Conservation (phyloP, 768 basidiomycete species). For the Mycena olivaceomarginata region DNA sequence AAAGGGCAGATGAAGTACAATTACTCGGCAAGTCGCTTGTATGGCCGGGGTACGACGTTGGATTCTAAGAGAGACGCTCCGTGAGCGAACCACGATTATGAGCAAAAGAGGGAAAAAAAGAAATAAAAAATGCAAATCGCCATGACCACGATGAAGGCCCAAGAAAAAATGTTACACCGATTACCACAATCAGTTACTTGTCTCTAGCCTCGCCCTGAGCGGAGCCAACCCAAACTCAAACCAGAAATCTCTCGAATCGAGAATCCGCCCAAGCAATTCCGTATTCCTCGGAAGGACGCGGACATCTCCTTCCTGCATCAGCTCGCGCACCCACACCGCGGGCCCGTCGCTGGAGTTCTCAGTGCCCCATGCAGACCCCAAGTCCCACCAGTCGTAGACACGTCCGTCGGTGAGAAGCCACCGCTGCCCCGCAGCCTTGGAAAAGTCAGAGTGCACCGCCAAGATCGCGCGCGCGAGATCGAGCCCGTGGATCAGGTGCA, state of each 20-base stretch:
- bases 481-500: slow-evolving; percentile 78
- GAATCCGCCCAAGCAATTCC: slow-evolving; percentile 68
- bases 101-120: no score
- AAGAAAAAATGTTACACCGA: no score
- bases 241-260: slow-evolving; percentile 82
- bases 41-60: no score
- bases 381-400: slow-evolving; percentile 83
- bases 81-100: no score
- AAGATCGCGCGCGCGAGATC: slow-evolving; percentile 78
- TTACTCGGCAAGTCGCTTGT: no score
- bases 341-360: slow-evolving; percentile 57
- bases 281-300: slow-evolving; percentile 71
- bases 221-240: slow-evolving; percentile 65
- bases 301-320: slow-evolving; percentile 57
- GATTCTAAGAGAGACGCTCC: no score
- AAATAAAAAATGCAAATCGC: no score
- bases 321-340: slow-evolving; percentile 68
- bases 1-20: no score
- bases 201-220: slow-evolving; percentile 58
- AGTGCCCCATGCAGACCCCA: slow-evolving; percentile 73
- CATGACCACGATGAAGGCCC: no score
- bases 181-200: not conserved
- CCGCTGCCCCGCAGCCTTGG: slow-evolving; percentile 68
- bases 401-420: slow-evolving; percentile 75
- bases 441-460: slow-evolving; percentile 69